phyloP scores from a whole-genome alignment of 305 asterid genomes.

The Fraxinus angustifolia region DNA sequence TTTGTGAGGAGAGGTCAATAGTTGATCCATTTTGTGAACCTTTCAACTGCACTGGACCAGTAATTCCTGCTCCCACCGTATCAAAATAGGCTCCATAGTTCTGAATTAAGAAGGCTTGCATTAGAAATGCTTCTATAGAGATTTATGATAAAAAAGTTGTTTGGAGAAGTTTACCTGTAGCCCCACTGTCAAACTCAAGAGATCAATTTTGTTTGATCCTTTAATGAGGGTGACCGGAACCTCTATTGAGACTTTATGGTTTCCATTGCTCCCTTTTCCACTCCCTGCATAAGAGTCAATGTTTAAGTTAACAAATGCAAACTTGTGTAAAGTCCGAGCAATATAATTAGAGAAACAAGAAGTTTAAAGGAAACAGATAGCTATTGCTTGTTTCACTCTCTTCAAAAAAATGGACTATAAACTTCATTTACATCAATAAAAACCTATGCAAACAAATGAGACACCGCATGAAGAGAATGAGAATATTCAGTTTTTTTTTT shows the following conservation, averaged over 20 bases:
- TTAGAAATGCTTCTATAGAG: conserved; percentile 19
- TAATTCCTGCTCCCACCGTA: conserved; percentile 72
- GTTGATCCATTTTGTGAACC: conserved; percentile 56
- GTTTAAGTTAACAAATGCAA: neutral
- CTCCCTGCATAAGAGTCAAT: conserved; percentile 49
- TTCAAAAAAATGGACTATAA: neutral
- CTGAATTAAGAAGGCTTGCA: conserved; percentile 34
- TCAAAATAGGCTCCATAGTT: conserved; percentile 93
- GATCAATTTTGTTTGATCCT: conserved; percentile 67
- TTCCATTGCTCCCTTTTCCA: conserved; percentile 46
- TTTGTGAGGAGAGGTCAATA: conserved; percentile 68
- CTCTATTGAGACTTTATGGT: conserved; percentile 49
- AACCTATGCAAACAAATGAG: neutral
- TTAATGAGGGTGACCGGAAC: conserved; percentile 55
- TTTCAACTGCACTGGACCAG: conserved; percentile 77
- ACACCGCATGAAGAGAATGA: neutral
- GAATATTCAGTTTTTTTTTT: neutral
- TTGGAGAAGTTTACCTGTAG: conserved; percentile 54
- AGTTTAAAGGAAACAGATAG: neutral
- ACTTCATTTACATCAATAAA: neutral
- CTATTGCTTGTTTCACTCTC: neutral
- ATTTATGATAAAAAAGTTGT: neutral
- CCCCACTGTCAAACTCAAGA: conserved; percentile 88
- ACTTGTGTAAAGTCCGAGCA: neutral
- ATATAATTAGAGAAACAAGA: conserved; percentile 5